A percentile compares a stretch with the other conserved stretches of the same genome.
Evolutionary conservation across 106 monocot genomes (phyloP).

Genomic region (Acorus gramineus): DNA sequence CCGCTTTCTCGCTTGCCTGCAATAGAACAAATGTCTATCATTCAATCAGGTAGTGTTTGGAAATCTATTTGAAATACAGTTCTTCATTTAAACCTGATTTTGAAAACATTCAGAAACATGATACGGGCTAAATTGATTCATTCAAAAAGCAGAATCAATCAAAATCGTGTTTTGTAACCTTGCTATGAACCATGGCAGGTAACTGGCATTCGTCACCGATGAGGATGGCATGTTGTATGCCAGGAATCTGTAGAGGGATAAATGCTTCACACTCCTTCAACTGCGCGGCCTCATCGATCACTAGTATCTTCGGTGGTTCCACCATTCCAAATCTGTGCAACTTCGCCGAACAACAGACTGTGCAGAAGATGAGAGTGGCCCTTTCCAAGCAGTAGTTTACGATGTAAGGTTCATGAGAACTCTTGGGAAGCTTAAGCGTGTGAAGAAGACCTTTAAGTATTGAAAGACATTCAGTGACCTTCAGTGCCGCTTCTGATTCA

Average conservation of each 20-base stretch:
- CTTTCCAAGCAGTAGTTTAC: slow-evolving; percentile 8
- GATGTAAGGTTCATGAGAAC: not conserved
- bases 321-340: slow-evolving; percentile 4
- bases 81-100: no score
- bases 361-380: slow-evolving; percentile 14
- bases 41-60: no score
- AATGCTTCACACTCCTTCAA: slow-evolving; percentile 32
- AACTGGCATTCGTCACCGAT: slow-evolving; percentile 30
- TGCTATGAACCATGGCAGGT: slow-evolving; percentile 23
- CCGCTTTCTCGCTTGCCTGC: slow-evolving; percentile 2
- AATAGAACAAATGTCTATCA: not conserved
- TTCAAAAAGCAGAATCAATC: not conserved
- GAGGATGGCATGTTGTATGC: slow-evolving; percentile 18
- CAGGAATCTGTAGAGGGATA: slow-evolving; percentile 20
- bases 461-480: not conserved
- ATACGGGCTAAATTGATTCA: no score
- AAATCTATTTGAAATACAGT: no score
- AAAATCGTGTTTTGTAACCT: slow-evolving; percentile 3
- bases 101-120: no score
- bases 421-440: not conserved
- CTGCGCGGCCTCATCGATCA: slow-evolving; percentile 52
- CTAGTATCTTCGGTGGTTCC: slow-evolving; percentile 6
- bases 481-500: no score
- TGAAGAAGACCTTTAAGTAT: not conserved
- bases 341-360: slow-evolving; percentile 15